Conservation (phyloP, 1,139 yeast genomes). For the Sugiyamaella japonica region DNA sequence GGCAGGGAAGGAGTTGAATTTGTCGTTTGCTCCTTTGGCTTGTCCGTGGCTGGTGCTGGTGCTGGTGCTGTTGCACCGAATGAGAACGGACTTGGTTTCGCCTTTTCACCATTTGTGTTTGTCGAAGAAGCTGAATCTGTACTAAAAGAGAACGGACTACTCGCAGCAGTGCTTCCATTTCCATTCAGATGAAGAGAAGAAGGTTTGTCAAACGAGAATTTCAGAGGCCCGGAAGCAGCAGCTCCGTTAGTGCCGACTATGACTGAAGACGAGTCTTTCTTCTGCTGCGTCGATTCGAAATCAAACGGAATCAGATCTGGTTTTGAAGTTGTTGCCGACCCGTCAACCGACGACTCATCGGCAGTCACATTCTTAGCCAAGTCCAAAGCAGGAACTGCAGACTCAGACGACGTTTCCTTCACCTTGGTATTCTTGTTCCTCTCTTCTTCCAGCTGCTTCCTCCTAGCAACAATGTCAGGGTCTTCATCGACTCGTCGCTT, state of each 20-base stretch:
- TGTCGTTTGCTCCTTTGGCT: not conserved
- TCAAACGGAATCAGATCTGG: not conserved
- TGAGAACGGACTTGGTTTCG: not conserved
- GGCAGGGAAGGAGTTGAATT: not conserved
- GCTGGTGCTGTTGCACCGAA: not conserved
- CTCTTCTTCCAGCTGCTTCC: conserved; percentile 15
- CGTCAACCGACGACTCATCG: not conserved
- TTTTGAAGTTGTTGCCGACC: not conserved
- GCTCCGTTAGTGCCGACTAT: no score
- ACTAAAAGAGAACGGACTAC: not conserved
- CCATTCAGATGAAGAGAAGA: not conserved
- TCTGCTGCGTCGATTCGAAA: not conserved
- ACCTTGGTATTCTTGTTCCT: not conserved
- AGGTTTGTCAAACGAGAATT: not conserved
- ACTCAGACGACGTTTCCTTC: not conserved
- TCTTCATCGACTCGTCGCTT: conserved; percentile 16
- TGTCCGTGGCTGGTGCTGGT: not conserved
- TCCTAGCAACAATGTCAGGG: conserved; percentile 16
- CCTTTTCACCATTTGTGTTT: not conserved
- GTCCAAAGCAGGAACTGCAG: not conserved
- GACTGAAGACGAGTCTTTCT: no score
- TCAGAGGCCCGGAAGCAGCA: no score
- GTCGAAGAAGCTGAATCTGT: not conserved
- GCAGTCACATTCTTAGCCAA: not conserved
- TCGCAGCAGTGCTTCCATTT: not conserved